Percentiles rank a stretch among this genome's conserved stretches.
These are phyloP conservation scores for Daldinia vernicosa DNA, from an alignment of 495 filamentous ascomycete species.

Conservation along the genomic window DNA sequence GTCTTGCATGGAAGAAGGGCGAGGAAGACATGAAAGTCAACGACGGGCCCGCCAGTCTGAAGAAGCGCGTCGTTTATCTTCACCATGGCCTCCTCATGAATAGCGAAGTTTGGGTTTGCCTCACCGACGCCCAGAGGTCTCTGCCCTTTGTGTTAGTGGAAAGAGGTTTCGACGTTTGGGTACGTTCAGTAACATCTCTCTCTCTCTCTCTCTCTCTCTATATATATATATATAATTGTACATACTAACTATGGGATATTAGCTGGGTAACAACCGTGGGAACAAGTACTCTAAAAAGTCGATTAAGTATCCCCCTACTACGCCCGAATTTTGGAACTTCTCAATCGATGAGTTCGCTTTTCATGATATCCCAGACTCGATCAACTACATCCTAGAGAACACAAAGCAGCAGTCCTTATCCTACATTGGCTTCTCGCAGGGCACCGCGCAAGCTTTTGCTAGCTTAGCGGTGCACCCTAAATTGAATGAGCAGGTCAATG, in stretches of 20 bases:
- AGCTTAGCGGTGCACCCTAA: slow-evolving; percentile 92
- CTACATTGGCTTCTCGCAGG: slow-evolving; percentile 97
- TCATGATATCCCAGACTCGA: slow-evolving; percentile 94
- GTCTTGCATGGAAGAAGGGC: slow-evolving; percentile 80
- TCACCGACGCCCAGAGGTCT: slow-evolving; percentile 84
- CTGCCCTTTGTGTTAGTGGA: slow-evolving; percentile 92
- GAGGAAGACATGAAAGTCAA: slow-evolving; percentile 81
- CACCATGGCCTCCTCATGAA: slow-evolving; percentile 99
- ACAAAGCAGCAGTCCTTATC: slow-evolving; percentile 86
- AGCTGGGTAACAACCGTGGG: slow-evolving; percentile 94
- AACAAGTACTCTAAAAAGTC: slow-evolving; percentile 99
- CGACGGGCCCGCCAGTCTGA: slow-evolving; percentile 69
- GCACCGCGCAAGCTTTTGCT: slow-evolving; percentile 95
- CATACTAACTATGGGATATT: slow-evolving; percentile 18
- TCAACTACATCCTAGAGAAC: slow-evolving; percentile 86
- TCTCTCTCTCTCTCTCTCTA: too few species aligned
- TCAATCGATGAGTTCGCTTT: slow-evolving; percentile 98
- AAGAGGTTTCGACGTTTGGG: slow-evolving; percentile 95
- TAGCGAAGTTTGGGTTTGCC: slow-evolving; percentile 96
- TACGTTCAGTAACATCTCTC: slow-evolving; percentile 49
- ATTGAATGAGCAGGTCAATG: slow-evolving; percentile 91
- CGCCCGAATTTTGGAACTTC: slow-evolving; percentile 91
- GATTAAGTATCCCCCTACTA: slow-evolving; percentile 73
- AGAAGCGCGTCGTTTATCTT: slow-evolving; percentile 90
- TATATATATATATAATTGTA: background rate